Evolutionary conservation across 1,139 yeast species (phyloP), one percentile per base, ranked within the genome.

Genomic region (Yamadazyma oceani): DNA sequence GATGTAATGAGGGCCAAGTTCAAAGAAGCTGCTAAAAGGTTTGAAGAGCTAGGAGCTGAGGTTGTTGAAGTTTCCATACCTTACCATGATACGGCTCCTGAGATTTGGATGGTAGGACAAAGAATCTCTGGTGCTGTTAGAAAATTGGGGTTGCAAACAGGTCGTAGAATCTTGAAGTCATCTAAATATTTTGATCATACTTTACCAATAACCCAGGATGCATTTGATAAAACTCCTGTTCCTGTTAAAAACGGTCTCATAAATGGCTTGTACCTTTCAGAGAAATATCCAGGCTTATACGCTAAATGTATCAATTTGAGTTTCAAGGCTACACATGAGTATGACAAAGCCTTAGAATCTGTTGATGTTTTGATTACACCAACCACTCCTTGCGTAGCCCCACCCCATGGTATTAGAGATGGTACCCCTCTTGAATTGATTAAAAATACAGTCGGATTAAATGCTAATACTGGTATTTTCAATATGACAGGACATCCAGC

Each of bases 391-490:
- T 40, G 37, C 12, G 40, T 46, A 12, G 45, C 50, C 2, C 41
- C 49, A n/a, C 45, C 50, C 2, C 48, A 46, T 29, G 50, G 39
- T 2, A 35, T 39, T 10, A 39, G 44, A 26, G 47, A 41, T 22
- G 44, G 49, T 4, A 39, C 40, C 17, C 51, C 51, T 10, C 32
- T 47, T n/a, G 51, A 47, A 17, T 36, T 47, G 34, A 44, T 47
- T 24, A 45, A 44, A 17, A 58, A 58, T 32, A 61, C 63, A 13
- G 49, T 61, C 22, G 69, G 69, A 9, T 45, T 64, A 33, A 62
- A 60, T 43, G 57, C 62, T 12, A 64, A 64, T 44, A 62, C 69
- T 5, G 60, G 62, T 17, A 58, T 60, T 25, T 64, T 64, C 47
- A 57, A 29, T 19, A 29, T 29, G 24, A 29, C 32, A 4, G 32